These are phyloP conservation scores for Casaregolazyma suthepensis DNA, from an alignment of 1,139 yeast genomes.

Conservation along the genomic window DNA sequence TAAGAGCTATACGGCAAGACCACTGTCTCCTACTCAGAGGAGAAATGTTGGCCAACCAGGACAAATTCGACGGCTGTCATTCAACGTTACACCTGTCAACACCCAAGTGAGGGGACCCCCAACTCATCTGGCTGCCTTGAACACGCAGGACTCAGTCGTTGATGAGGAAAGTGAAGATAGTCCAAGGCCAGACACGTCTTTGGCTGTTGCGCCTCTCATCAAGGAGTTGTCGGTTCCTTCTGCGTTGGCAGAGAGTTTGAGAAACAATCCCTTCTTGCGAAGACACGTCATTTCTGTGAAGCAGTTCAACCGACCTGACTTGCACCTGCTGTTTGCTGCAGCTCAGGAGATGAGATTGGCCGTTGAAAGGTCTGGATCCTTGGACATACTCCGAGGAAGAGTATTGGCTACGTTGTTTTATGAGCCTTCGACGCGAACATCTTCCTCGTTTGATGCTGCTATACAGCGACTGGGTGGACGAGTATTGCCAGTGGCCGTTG, in stretches of 20 bases:
- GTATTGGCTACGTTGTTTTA: constrained; percentile 92
- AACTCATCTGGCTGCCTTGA: constrained; percentile 9
- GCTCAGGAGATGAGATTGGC: constrained; percentile 98
- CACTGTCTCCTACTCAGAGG: constrained; percentile 14
- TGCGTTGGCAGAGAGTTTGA: constrained; percentile 57
- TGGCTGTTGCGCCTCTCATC: constrained; percentile 68
- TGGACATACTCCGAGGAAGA: constrained; percentile 85
- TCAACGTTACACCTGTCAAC: constrained; percentile 15
- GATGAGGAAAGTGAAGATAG: constrained; percentile 38
- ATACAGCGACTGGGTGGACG: constrained; percentile 99
- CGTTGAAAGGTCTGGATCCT: constrained; percentile 92
- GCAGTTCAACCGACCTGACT: constrained; percentile 78
- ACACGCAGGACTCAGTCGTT: constrained; percentile 32
- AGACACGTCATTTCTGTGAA: constrained; percentile 83
- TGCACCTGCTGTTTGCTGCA: constrained; percentile 88
- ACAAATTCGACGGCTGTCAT: constrained; percentile 15
- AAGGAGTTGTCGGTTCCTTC: constrained; percentile 45
- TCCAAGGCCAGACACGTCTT: constrained; percentile 31
- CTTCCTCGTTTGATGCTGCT: constrained; percentile 96
- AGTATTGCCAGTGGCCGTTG: constrained; percentile 80
- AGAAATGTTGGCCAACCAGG: constrained; percentile 2
- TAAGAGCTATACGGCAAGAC: constrained; percentile 37
- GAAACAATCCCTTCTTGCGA: constrained; percentile 86
- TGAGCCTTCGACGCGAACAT: constrained; percentile 97
- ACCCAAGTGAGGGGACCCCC: constrained; percentile 8